Base-by-base conservation (phyloP, 2,329 filamentous ascomycete genomes). In the Clonostachys solani region DNA sequence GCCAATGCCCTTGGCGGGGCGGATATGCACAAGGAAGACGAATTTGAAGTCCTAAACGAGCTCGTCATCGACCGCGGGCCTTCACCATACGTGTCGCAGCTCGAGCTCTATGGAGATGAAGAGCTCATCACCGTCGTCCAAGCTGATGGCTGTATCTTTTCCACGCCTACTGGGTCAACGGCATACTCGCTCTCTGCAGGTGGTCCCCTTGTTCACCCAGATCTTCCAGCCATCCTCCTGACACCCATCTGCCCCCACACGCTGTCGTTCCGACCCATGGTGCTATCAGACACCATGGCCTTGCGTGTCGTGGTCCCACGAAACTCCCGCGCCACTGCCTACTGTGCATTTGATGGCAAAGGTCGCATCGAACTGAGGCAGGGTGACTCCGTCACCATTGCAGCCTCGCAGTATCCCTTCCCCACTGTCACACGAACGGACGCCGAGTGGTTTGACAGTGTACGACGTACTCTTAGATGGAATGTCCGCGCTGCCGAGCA, bases 231-330 rank as follows among this genome's bases (percentile, higher is more conserved):
- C 56, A 96, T 99, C 57, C 84, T 97, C 40, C 81, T 99, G 47
- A 99, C 94, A 0, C 94, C 94, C 17, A 97, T 99, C 66, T 99
- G 94, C 68, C 94, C 94, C 9, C 94, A 99, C 63, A 97, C 92
- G 0, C 78, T 99, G 15, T 96, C 90, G 13, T 99, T 99, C 81
- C 84, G 94, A 10, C 94, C 94, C 34, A 97, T 99, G 94, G 88
- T 99, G 8, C 82, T 99, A 43, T 95, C 91, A 43, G 94, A 99
- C 70, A 94, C 89, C 47, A 89, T 96, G 77, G 84, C 92, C 15
- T 81, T 99, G 50, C 89, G 92, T 44, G 89, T 99, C 45, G 87
- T 87, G 6, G 85, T 99, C 12, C 94, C 94, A 1, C 78, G 80
- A 52, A 84, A 86, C 60, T 95, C 89, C 37, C 87, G 94, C 42